These are phyloP conservation scores for Ballota nigra DNA, from an alignment of 257 asterid species.

Conservation along the genomic window DNA sequence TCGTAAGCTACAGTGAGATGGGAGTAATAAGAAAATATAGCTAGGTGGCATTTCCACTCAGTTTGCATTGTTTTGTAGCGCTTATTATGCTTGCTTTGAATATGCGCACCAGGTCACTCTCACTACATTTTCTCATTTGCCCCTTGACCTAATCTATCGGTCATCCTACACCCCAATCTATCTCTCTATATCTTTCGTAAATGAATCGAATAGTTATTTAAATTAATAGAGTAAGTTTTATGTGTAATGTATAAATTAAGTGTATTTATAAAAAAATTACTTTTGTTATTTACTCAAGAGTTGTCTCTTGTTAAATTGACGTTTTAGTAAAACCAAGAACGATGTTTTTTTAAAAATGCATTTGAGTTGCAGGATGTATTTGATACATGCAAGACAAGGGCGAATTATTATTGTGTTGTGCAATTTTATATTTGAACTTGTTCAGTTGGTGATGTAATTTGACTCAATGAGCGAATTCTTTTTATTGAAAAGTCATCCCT, in stretches of 20 bases:
- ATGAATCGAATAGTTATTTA: too few species aligned
- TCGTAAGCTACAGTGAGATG: constrained; percentile 41
- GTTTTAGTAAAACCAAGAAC: too few species aligned
- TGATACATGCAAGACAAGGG: too few species aligned
- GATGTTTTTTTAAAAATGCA: too few species aligned
- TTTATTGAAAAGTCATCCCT: too few species aligned
- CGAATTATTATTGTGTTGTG: not conserved
- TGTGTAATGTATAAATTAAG: too few species aligned
- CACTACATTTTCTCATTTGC: constrained; percentile 35
- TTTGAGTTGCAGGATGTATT: too few species aligned
- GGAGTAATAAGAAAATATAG: not conserved
- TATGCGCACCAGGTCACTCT: constrained; percentile 70
- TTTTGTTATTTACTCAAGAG: too few species aligned
- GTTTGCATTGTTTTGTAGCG: constrained; percentile 23
- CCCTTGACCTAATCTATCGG: constrained; percentile 20
- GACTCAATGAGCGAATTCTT: not conserved
- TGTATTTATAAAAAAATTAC: too few species aligned
- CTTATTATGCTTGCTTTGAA: constrained; percentile 30
- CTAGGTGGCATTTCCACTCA: constrained; percentile 48
- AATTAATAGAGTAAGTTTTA: too few species aligned
- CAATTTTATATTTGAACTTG: not conserved
- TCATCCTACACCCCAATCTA: not conserved
- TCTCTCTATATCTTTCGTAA: too few species aligned
- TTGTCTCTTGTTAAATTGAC: too few species aligned
- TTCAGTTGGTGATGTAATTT: not conserved